Base-by-base conservation (phyloP, 768 basidiomycete species). In the Lenzites betulinus region DNA sequence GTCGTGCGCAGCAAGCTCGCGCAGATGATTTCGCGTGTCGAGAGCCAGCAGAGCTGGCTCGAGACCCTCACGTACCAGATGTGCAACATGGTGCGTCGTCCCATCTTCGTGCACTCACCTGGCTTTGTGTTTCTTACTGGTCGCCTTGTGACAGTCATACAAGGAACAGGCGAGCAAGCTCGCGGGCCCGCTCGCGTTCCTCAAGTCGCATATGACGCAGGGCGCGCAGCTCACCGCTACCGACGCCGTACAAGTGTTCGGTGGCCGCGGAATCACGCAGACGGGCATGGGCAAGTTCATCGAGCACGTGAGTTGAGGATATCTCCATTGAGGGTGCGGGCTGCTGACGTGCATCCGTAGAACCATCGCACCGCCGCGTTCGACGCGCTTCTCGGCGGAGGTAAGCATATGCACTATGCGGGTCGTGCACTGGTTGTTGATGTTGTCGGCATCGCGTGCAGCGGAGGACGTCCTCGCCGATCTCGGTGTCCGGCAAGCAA, bases 1-100 rank as follows among this genome's bases (percentile, higher is more conserved):
- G 90, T 97, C 60, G 88, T 98, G 64, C 86, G 95, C n/a, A 76
- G 84, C 55, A 96, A 94, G 78, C 76, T 98, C 48, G 94, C 94
- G 3, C 78, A 67, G 16, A 98, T 98, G 92, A 94, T 97, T 60
- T 83, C 90, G 43, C 86, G 91, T 20, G 77, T 88, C 41, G 93
- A 95, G 72, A 83, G 87, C 44, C 81, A 83, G 18, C 94, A 95
- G 67, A 80, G 78, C 18, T 95, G 92, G 92, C 77, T 95, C 11
- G 93, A 95, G 76, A 89, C 81, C 58, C 74, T 95, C 54, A 95
- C 92, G 0, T 90, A 87, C 70, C 93, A 95, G 73, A 93, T 94
- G 91, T 86, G 78, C 66, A 83, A 92, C 63, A 93, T 95, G 93
- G 81, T 82, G 33, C 18, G n/a, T 26, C n/a, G 4, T 30, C 50